phyloP scores from a whole-genome alignment of 2,329 filamentous ascomycete genomes.

The Phyllosticta capitalensis region DNA sequence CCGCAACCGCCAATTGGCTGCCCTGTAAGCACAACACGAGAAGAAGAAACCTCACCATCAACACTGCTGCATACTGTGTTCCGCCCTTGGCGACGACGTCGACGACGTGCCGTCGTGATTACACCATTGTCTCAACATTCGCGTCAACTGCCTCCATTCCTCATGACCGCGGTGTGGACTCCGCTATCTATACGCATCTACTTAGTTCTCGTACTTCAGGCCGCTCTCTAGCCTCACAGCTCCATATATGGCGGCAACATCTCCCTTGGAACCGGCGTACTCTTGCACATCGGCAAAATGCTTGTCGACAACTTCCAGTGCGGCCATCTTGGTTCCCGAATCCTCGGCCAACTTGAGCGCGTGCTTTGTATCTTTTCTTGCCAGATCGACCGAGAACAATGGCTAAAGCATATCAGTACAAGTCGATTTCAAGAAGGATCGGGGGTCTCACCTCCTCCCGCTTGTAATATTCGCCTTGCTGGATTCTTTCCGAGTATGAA shows the following conservation, averaged over 20 bases:
- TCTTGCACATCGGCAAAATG: constrained; percentile 63
- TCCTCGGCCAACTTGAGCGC: constrained; percentile 56
- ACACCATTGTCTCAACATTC: not conserved
- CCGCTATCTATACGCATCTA: not conserved
- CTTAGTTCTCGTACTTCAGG: constrained; percentile 59
- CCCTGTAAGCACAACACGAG: not conserved
- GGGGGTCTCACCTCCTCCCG: constrained; percentile 49
- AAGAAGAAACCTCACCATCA: not conserved
- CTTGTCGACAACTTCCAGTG: constrained; percentile 56
- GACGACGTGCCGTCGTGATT: not conserved
- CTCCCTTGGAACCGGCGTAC: constrained; percentile 59
- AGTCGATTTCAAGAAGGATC: not conserved
- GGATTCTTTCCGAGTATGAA: constrained; percentile 66
- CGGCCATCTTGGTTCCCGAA: constrained; percentile 53
- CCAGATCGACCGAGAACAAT: constrained; percentile 74
- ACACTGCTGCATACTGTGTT: not conserved
- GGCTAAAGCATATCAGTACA: constrained; percentile 37
- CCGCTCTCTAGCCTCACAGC: constrained; percentile 66
- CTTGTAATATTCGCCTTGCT: constrained; percentile 65
- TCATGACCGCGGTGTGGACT: not conserved
- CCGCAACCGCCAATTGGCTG: not conserved
- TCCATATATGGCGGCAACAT: constrained; percentile 77
- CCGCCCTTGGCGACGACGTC: not conserved
- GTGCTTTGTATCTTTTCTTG: constrained; percentile 73
- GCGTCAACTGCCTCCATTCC: not conserved